Conservation (phyloP, 257 asterid species). For the Ilex aquifolium region DNA sequence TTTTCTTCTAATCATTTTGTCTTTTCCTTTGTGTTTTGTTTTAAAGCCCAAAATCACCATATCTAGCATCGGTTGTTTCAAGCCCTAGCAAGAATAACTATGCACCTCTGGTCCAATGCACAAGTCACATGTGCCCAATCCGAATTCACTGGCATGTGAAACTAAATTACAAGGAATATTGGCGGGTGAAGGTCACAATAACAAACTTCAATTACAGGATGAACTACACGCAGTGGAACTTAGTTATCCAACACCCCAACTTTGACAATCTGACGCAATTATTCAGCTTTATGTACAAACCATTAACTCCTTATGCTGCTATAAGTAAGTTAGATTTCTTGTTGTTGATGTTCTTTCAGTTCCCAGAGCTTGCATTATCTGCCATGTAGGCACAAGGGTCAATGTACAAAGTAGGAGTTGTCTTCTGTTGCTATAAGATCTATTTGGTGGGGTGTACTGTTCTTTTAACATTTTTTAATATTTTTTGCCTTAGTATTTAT, state of each 20-base stretch:
- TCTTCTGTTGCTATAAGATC: not conserved
- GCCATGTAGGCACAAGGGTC: too few species aligned
- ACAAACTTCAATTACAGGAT: constrained; percentile 75
- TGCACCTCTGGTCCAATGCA: constrained; percentile 77
- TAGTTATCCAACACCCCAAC: constrained; percentile 91
- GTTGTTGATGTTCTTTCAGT: not conserved
- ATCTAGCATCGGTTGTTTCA: constrained; percentile 70
- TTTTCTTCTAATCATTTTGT: not conserved
- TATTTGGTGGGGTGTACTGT: not conserved
- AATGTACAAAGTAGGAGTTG: too few species aligned
- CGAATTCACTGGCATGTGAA: constrained; percentile 91
- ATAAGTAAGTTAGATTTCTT: constrained; percentile 55
- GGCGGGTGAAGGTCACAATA: constrained; percentile 80
- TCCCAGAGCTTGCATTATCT: too few species aligned
- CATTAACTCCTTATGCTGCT: constrained; percentile 54
- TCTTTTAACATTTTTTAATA: too few species aligned
- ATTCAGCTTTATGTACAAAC: constrained; percentile 85
- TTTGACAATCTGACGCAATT: constrained; percentile 73
- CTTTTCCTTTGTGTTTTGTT: constrained; percentile 1
- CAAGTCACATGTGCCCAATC: constrained; percentile 85
- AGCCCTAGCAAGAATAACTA: constrained; percentile 40
- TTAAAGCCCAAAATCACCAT: constrained; percentile 61
- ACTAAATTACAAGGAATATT: constrained; percentile 71
- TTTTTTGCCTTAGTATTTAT: too few species aligned
- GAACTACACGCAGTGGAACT: constrained; percentile 78